Percentiles rank a stretch among this genome's conserved stretches.
These are phyloP conservation scores for Dendrostoma leiphaemia DNA, from an alignment of 2,329 filamentous ascomycete genomes.

Conservation along the genomic window DNA sequence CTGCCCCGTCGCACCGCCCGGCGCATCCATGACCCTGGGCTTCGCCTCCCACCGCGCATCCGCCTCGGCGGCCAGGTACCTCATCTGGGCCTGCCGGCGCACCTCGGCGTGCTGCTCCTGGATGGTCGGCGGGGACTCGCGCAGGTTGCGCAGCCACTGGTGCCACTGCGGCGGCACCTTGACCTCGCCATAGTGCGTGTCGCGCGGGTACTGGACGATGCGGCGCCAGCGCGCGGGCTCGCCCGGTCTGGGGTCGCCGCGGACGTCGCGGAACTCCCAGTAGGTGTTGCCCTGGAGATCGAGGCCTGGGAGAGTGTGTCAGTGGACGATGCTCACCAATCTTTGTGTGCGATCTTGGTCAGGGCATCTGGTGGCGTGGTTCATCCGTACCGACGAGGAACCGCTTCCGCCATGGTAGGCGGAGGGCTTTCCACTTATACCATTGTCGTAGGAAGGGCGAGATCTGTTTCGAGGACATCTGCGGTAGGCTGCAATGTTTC, in stretches of 20 bases:
- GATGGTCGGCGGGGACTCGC: conserved; percentile 51
- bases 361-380: background rate
- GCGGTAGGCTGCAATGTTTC: background rate
- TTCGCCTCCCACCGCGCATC: conserved; percentile 65
- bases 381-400: conserved; percentile 56
- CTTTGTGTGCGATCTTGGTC: too few species aligned
- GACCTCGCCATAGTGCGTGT: conserved; percentile 53
- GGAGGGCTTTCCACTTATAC: conserved; percentile 62
- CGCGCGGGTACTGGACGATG: conserved; percentile 58
- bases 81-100: conserved; percentile 50
- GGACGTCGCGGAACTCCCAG: conserved; percentile 62
- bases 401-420: conserved; percentile 61
- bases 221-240: conserved; percentile 51
- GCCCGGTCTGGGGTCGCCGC: conserved; percentile 31
- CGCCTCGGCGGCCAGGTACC: conserved; percentile 56
- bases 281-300: conserved; percentile 67
- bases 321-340: too few species aligned
- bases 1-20: conserved; percentile 27
- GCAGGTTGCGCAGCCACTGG: conserved; percentile 65
- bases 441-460: conserved; percentile 43
- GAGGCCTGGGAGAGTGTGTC: conserved; percentile 42
- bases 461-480: conserved; percentile 36
- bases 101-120: conserved; percentile 56
- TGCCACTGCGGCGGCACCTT: conserved; percentile 63
- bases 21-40: conserved; percentile 45